A percentile compares a stretch with the other conserved stretches of the same genome.
Evolutionary conservation across 2,329 filamentous ascomycete genomes (phyloP).

Genomic region (Aspergillus uvarum): DNA sequence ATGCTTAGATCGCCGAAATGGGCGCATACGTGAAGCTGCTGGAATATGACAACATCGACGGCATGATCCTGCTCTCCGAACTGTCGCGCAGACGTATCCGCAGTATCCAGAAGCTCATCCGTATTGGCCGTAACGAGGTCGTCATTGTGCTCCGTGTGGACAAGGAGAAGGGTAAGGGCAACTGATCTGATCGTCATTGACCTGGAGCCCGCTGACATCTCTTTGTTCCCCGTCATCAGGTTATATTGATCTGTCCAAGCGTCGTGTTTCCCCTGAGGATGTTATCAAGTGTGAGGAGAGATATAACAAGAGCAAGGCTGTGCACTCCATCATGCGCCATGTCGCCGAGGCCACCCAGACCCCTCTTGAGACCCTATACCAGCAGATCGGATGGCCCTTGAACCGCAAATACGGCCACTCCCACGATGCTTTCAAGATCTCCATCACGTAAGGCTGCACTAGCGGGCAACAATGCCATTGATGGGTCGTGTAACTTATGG

Average conservation of each 20-base stretch:
- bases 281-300: conserved; percentile 98
- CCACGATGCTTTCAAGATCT: conserved; percentile 97
- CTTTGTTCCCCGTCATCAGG: conserved; percentile 47
- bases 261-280: conserved; percentile 94
- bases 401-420: conserved; percentile 97
- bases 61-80: conserved; percentile 98
- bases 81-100: conserved; percentile 96
- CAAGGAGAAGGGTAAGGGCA: conserved; percentile 83
- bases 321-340: conserved; percentile 98
- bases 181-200: conserved; percentile 3
- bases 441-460: conserved; percentile 74
- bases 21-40: conserved; percentile 99
- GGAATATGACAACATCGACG: conserved; percentile 99
- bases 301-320: conserved; percentile 99
- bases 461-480: neutral
- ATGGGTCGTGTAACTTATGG: conserved; percentile 10
- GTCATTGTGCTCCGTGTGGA: conserved; percentile 98
- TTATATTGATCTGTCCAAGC: conserved; percentile 98
- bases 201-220: conserved; percentile 20
- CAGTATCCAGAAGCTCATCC: conserved; percentile 98
- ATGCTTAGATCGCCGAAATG: conserved; percentile 89
- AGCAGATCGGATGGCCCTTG: conserved; percentile 92
- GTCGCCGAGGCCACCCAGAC: conserved; percentile 95
- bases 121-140: conserved; percentile 96
- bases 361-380: conserved; percentile 92